These are phyloP conservation scores for Metschnikowia peoriensis DNA, from an alignment of 805 yeast genomes.

Conservation along the genomic window DNA sequence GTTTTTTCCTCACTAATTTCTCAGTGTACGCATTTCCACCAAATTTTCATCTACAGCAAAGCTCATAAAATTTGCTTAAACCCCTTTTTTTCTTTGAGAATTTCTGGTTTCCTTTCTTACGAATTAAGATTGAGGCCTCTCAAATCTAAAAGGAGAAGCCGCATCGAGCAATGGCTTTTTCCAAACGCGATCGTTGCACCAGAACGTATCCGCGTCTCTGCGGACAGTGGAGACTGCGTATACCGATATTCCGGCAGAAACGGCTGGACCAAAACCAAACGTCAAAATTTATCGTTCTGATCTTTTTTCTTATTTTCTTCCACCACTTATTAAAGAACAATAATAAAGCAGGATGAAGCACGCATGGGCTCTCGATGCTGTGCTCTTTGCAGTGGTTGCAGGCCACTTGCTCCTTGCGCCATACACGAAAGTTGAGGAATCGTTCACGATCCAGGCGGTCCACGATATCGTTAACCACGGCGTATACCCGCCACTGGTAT, in stretches of 20 bases:
- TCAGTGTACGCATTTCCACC: no score
- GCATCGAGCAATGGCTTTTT: no score
- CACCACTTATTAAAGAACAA: background rate
- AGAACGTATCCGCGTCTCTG: no score
- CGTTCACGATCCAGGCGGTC: slow-evolving; percentile 86
- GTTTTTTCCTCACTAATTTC: no score
- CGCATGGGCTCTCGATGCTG: slow-evolving; percentile 15
- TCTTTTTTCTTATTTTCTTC: background rate
- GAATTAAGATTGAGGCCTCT: no score
- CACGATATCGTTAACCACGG: slow-evolving; percentile 79
- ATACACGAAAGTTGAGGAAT: slow-evolving; percentile 90
- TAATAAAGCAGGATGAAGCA: slow-evolving; percentile 6
- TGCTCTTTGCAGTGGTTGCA: slow-evolving; percentile 46
- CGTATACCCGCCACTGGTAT: slow-evolving; percentile 26
- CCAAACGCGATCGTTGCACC: background rate
- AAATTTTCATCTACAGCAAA: no score
- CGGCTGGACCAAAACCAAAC: no score
- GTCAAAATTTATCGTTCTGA: no score
- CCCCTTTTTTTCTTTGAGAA: no score
- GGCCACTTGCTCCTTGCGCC: slow-evolving; percentile 63
- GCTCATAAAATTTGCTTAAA: no score
- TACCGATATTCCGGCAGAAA: background rate
- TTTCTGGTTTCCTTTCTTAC: no score
- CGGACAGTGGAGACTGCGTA: background rate
- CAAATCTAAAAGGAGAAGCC: no score